Base-by-base conservation (phyloP, 495 filamentous ascomycete species). In the Rhizodiscina lignyota region DNA sequence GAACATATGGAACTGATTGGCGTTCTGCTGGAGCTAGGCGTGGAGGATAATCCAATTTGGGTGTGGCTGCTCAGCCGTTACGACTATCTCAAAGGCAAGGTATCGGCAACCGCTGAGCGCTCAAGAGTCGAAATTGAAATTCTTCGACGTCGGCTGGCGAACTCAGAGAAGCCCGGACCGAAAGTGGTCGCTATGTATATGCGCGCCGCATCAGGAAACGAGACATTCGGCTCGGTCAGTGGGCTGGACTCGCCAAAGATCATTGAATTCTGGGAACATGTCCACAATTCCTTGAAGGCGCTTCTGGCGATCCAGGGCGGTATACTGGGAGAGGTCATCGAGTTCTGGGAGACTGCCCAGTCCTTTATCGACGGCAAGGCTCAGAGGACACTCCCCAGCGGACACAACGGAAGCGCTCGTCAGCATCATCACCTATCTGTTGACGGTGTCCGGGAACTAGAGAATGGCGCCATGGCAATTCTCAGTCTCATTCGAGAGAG, bases 11-110 rank as follows among this genome's bases (percentile, higher is more conserved):
- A 86, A 43, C 59, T 93, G 32, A 94, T 94, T 30, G 66, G 78
- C 11, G 68, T 94, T 12, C 64, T 97, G 20, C 55, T 97, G 19
- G 86, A 96, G 54, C 55, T 97, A 13, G 89, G 89, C 17, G 86
- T 93, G 8, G 78, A 89, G 16, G 83, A 96, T 33, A 96, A 93
- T 51, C 89, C 89, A 6, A 87, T 96, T 34, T 92, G 80, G 80
- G 68, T 83, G 1, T 97, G 89, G 89, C 68, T 97, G 26, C 58
- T 85, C 35, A 92, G 80, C 47, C 73, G 83, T 4, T 85, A 81
- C 45, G 82, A 93, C 32, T 79, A 86, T 47, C 57, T 97, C 24
- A 94, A 85, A 48, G 73, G 71, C 38, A 87, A 80, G 42, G 85
- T 94, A 31, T 66, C 67, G 6, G 62, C 70, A 1, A 77, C 77